These are phyloP conservation scores for Nelumbo lutea DNA, from an alignment of 164 flowering plant genomes.

Conservation along the genomic window DNA sequence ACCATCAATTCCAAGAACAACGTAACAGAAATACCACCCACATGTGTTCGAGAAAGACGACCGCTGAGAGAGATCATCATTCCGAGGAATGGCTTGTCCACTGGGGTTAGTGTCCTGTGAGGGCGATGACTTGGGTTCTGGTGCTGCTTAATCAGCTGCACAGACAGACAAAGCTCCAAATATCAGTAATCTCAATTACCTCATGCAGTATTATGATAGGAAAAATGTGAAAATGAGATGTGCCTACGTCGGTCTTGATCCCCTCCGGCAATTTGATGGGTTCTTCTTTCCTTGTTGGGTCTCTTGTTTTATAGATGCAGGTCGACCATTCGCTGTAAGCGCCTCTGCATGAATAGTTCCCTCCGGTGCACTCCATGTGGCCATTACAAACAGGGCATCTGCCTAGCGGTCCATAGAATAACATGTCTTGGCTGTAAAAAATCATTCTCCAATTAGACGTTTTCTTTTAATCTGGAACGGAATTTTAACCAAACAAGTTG, in stretches of 20 bases:
- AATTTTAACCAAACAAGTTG: too few relatives aligned
- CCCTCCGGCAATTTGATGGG: constrained; percentile 44
- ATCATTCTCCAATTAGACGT: too few relatives aligned
- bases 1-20: neutral
- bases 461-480: too few relatives aligned
- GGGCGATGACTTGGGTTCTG: constrained; percentile 48
- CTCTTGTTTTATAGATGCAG: constrained; percentile 52
- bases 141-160: constrained; percentile 44
- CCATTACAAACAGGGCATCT: constrained; percentile 58
- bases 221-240: constrained; percentile 8
- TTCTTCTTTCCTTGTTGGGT: constrained; percentile 50
- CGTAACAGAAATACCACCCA: constrained; percentile 21
- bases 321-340: constrained; percentile 63
- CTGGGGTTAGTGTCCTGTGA: constrained; percentile 10
- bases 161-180: neutral
- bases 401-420: constrained; percentile 61
- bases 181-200: too few relatives aligned
- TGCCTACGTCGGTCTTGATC: constrained; percentile 25
- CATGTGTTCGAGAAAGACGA: constrained; percentile 68
- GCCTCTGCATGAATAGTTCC: constrained; percentile 44
- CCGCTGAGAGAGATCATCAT: constrained; percentile 59
- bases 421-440: constrained; percentile 54
- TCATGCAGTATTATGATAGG: neutral
- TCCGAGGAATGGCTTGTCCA: constrained; percentile 54
- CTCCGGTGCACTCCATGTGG: constrained; percentile 35